Evolutionary conservation across 208 protist species (phyloP).

Genomic region (Leishmania arabica): DNA sequence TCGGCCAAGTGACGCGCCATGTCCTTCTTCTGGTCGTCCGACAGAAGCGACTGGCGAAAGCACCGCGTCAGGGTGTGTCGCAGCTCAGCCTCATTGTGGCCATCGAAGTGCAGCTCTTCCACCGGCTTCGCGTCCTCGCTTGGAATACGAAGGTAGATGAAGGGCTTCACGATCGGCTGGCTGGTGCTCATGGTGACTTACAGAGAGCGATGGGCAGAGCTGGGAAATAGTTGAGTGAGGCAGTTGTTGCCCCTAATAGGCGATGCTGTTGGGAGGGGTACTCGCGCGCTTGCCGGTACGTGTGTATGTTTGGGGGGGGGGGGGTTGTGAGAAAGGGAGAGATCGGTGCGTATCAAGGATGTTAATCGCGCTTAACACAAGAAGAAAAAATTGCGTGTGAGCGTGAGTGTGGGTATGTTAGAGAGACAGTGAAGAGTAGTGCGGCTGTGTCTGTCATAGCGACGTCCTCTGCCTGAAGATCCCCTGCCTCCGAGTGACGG

Average conservation of each 20-base stretch:
- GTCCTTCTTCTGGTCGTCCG: constrained; percentile 62
- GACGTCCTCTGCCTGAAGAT: neutral
- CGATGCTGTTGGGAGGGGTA: neutral
- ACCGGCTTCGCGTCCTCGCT: constrained; percentile 43
- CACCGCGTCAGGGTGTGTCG: constrained; percentile 56
- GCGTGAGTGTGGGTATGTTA: neutral
- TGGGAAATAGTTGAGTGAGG: neutral
- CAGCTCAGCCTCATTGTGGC: constrained; percentile 70
- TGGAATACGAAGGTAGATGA: constrained; percentile 84
- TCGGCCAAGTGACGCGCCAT: constrained; percentile 66
- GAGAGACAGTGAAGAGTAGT: neutral
- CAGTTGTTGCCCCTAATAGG: neutral
- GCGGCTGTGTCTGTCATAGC: neutral
- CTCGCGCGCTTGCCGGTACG: neutral
- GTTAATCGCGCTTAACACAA: no score
- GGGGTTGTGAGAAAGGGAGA: no score
- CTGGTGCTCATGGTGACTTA: constrained; percentile 19
- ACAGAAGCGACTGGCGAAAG: constrained; percentile 74
- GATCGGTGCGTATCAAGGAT: no score
- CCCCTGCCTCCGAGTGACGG: neutral
- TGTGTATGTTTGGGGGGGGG: neutral
- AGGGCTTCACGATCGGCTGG: constrained; percentile 50
- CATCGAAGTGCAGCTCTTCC: constrained; percentile 47
- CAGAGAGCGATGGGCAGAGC: neutral
- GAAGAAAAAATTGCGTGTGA: no score